These are phyloP conservation scores for Crucihimalaya himalaica DNA, from an alignment of 345 rosid species.

Conservation along the genomic window DNA sequence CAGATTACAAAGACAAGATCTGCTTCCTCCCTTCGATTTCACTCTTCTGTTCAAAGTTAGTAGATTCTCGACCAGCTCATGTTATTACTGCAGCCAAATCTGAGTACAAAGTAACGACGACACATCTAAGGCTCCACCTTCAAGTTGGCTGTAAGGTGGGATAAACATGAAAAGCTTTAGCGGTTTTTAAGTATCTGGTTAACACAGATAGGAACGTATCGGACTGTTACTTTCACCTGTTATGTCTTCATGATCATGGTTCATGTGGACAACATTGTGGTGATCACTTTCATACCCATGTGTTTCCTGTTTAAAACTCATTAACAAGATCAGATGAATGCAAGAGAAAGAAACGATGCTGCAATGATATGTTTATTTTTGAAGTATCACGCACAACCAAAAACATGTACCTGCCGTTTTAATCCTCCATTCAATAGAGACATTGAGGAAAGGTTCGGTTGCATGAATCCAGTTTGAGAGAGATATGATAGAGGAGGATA, in stretches of 20 bases:
- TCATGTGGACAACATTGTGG: constrained; percentile 70
- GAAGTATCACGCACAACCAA: constrained; percentile 23
- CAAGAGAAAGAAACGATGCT: neutral
- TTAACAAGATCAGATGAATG: constrained; percentile 7
- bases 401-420: constrained; percentile 61
- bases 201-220: neutral
- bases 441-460: constrained; percentile 48
- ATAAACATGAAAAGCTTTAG: neutral
- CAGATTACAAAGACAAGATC: constrained; percentile 15
- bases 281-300: constrained; percentile 71
- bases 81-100: neutral
- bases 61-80: neutral
- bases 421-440: constrained; percentile 47
- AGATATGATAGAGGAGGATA: constrained; percentile 60
- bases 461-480: constrained; percentile 48
- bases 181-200: neutral
- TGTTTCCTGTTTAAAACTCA: constrained; percentile 44
- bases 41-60: neutral
- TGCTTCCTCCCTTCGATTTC: neutral
- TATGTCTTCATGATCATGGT: constrained; percentile 39
- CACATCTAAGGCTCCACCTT: constrained; percentile 3
- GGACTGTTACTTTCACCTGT: constrained; percentile 1
- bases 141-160: constrained; percentile 7
- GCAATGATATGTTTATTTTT: constrained; percentile 1
- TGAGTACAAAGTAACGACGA: constrained; percentile 2